Evolutionary conservation across 2,329 filamentous ascomycete species (phyloP).

Genomic region (Pseudopithomyces chartarum): DNA sequence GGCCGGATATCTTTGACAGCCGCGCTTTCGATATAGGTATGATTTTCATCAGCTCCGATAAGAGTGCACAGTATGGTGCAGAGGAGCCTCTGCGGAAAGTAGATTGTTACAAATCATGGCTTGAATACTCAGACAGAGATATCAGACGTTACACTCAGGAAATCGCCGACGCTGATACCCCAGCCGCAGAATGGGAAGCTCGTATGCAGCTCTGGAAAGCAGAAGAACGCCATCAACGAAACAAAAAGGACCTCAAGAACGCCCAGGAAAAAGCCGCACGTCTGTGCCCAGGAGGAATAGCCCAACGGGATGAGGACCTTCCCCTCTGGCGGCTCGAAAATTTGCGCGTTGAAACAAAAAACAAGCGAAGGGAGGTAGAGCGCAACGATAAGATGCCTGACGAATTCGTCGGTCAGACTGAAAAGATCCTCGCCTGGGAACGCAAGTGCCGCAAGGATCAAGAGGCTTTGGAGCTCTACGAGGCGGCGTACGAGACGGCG

Average conservation of each 20-base stretch:
- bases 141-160: background rate
- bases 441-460: background rate
- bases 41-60: slow-evolving; percentile 16
- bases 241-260: background rate
- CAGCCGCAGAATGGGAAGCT: slow-evolving; percentile 2
- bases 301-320: slow-evolving; percentile 4
- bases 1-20: slow-evolving; percentile 23
- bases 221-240: background rate
- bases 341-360: background rate
- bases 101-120: slow-evolving; percentile 1
- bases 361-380: background rate
- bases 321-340: slow-evolving; percentile 8
- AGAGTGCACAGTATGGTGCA: background rate
- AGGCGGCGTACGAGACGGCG: background rate
- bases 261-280: slow-evolving; percentile 1
- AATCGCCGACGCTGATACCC: background rate
- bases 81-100: slow-evolving; percentile 6
- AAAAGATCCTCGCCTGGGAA: background rate
- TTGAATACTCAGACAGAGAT: background rate
- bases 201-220: slow-evolving; percentile 3
- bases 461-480: background rate
- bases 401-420: background rate
- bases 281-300: slow-evolving; percentile 8
- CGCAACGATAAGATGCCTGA: background rate
- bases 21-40: slow-evolving; percentile 16